Base-by-base conservation (phyloP, 163 green algal species). In the Volvox carteri region DNA sequence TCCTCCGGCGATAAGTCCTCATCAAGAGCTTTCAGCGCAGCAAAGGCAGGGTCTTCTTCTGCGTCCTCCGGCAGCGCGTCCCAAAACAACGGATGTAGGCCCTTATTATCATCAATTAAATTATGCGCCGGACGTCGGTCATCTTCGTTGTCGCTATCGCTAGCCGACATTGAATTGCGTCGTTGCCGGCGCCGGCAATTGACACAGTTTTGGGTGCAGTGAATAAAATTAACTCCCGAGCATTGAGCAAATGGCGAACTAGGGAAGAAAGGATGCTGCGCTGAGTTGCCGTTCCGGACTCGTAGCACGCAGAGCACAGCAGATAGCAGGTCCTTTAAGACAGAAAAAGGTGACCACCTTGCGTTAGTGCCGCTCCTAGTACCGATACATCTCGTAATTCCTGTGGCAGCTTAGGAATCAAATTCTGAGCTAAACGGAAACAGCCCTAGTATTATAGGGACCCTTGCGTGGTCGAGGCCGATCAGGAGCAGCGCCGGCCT, bases 1-100 rank as follows among this genome's bases (percentile, higher is more conserved):
- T 99, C 96, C 46, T 96, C 94, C 0, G 95, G 95, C 6, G 94
- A 97, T 0, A 87, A 91, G 80, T 99, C 97, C 0, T 95, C 95
- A 28, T 95, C 92, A 28, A 98, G 81, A 0, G 95, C 94, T 54
- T 98, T 84, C 39, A 99, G 93, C 0, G 95, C 97, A 41, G 90
- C 84, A 14, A 91, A 93, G 28, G 97, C 93, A 1, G 94, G 88
- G 65, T 98, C 92, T 0, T 95, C 83, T 14, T 95, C 92, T n/a
- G 91, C 28, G 28, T 96, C 92, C 12, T 97, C 93, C 0, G 96
- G 96, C 83, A 97, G 91, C 4, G 90, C 75, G 50, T 98, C 95
- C 96, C 96, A 97, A 46, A 97, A 97, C 23, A 96, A 76, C 19
- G 91, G 87, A n/a, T 91, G 94, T 41, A 95, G 46, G 12, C 89